Conservation (phyloP, 1,284 basidiomycete species). For the Sanghuangporus weigelae region DNA sequence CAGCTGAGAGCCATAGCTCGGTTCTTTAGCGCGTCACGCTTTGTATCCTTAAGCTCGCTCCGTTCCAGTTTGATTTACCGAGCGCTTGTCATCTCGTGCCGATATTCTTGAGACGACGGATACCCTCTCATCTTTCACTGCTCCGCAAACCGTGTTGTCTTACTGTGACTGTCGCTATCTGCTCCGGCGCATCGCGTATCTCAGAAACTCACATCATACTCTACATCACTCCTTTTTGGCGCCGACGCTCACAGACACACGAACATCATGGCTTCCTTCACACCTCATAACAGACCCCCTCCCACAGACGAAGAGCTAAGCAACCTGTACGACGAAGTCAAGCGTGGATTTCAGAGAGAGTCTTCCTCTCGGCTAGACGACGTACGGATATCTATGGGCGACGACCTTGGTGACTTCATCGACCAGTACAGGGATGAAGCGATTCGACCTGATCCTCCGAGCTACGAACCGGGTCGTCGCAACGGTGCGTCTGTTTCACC, state of each 20-base stretch:
- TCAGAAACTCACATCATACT: slow-evolving; percentile 2
- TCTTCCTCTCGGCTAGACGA: slow-evolving; percentile 18
- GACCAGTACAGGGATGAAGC: slow-evolving; percentile 12
- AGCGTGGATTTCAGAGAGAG: slow-evolving; percentile 55
- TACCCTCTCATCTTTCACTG: neutral
- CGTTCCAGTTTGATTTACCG: neutral
- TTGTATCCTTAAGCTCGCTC: neutral
- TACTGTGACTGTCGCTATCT: neutral
- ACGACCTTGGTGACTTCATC: slow-evolving; percentile 14
- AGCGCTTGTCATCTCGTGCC: neutral
- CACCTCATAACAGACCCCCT: slow-evolving; percentile 28
- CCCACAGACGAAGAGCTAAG: slow-evolving; percentile 61
- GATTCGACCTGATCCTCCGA: neutral
- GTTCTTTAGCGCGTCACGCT: neutral
- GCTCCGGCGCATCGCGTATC: neutral
- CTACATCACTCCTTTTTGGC: slow-evolving; percentile 2
- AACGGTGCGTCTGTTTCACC: neutral
- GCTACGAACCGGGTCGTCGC: slow-evolving; percentile 9
- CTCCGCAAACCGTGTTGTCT: neutral
- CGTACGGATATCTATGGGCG: slow-evolving; percentile 23
- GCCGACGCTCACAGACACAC: slow-evolving; percentile 4
- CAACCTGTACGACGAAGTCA: slow-evolving; percentile 66
- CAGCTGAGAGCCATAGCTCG: neutral
- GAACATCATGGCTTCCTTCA: slow-evolving; percentile 26
- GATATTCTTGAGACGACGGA: neutral